Evolutionary conservation across 192 early-diverging fungal genomes (phyloP), one percentile per base, ranked within the genome.

Genomic region (Rhizoclosmatium sp.): DNA sequence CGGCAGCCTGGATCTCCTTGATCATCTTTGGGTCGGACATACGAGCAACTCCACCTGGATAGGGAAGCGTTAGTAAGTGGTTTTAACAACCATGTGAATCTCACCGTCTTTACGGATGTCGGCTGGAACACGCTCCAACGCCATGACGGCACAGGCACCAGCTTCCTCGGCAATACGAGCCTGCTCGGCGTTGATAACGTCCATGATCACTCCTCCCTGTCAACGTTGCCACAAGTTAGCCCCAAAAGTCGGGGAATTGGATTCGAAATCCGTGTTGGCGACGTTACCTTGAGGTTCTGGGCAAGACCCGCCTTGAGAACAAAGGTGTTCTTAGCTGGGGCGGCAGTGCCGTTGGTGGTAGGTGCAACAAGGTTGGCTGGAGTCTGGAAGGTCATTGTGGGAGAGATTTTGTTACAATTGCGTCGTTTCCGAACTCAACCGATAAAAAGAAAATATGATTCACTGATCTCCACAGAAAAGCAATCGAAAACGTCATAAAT

Each of bases 1-100:
- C 96, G 14, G 98, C 95, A 9, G 82, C 92, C 75, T 93, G 93
- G 85, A 99, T 99, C 81, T 95, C 96, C 83, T 92, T 94, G 90
- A 99, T 98, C 94, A 98, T 96, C 78, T 91, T 85, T 72, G 98
- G 98, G 85, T 98, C 97, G 19, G 96, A 98, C 98, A 99, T 99
- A 72, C 98, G 96, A 41, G 96, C 92, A 62, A 98, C 97, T 64
- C 96, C 96, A 82, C 94, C 92, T 93, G 47, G 9, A 21, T 41
- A n/a, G 16, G 10, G 5, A 71, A 56, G 9, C 4, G 14, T 56
- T 10, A 14, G 10, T 40, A 7, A 54, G 9, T 54, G 21, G 69
- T n/a, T 54, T 62, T 62, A 40, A 23, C 39, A 21, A 62, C 4
- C 10, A 19, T 40, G 21, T 4, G 21, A 21, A 41, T 44, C 42